Conservation (phyloP, 2,329 filamentous ascomycete species). For the Talaromyces sp. region DNA sequence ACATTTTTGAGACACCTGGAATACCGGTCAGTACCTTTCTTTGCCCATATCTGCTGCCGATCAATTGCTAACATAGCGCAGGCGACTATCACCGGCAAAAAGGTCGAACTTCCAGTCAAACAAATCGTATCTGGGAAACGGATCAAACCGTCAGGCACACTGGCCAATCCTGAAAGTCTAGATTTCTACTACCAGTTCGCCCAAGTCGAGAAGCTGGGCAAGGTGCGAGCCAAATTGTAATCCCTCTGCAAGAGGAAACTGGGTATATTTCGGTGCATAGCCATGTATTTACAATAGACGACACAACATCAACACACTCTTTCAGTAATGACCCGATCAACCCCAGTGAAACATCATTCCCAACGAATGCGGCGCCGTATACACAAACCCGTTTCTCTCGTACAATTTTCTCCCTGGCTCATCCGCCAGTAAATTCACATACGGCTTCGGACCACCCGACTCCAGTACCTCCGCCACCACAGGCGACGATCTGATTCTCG, state of each 20-base stretch:
- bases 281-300: neutral
- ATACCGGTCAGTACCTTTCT: slow-evolving; percentile 63
- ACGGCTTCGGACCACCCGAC: slow-evolving; percentile 31
- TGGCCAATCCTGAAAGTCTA: slow-evolving; percentile 71
- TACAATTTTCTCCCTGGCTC: slow-evolving; percentile 45
- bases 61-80: slow-evolving; percentile 31
- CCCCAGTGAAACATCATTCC: slow-evolving; percentile 36
- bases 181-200: slow-evolving; percentile 78
- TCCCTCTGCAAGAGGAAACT: neutral
- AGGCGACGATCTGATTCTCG: slow-evolving; percentile 40
- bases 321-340: slow-evolving; percentile 1
- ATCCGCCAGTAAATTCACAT: slow-evolving; percentile 48
- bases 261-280: neutral
- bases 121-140: slow-evolving; percentile 73
- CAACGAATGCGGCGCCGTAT: slow-evolving; percentile 32
- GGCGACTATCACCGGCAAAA: slow-evolving; percentile 71
- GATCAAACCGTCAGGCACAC: slow-evolving; percentile 70
- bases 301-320: neutral
- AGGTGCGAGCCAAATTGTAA: slow-evolving; percentile 25
- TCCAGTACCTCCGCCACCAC: slow-evolving; percentile 25
- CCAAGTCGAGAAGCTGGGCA: slow-evolving; percentile 59
- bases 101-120: slow-evolving; percentile 80
- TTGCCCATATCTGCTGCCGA: no score
- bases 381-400: slow-evolving; percentile 46
- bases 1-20: slow-evolving; percentile 73